Evolutionary conservation across 1,139 yeast genomes (phyloP).

Genomic region (Maudiozyma humilis): DNA sequence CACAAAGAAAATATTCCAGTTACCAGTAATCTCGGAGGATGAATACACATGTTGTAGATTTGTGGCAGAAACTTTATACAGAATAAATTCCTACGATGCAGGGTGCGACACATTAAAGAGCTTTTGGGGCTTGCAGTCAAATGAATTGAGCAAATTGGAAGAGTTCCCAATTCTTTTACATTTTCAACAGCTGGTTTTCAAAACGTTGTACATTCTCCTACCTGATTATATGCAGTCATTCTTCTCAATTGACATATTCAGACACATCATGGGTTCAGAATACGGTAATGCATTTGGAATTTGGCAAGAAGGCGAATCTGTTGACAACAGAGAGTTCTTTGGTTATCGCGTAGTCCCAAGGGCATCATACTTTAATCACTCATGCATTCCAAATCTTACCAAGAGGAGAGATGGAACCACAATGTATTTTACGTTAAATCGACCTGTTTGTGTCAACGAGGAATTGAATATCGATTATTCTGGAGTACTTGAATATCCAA

Average conservation of each 20-base stretch:
- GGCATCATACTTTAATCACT: slow-evolving; percentile 66
- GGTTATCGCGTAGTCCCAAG: slow-evolving; percentile 62
- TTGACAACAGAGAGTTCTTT: slow-evolving; percentile 50
- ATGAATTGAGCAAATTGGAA: slow-evolving; percentile 43
- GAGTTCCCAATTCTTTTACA: slow-evolving; percentile 42
- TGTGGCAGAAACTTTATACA: slow-evolving; percentile 27
- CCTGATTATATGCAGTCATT: slow-evolving; percentile 35
- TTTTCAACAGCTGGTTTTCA: slow-evolving; percentile 45
- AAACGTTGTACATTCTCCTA: slow-evolving; percentile 41
- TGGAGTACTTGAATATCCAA: slow-evolving; percentile 39
- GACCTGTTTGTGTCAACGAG: slow-evolving; percentile 36
- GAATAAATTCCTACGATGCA: slow-evolving; percentile 12
- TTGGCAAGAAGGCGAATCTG: slow-evolving; percentile 43
- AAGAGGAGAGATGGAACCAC: slow-evolving; percentile 33
- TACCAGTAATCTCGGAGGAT: slow-evolving; percentile 33
- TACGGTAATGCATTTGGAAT: slow-evolving; percentile 72
- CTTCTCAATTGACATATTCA: slow-evolving; percentile 37
- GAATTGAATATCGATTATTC: slow-evolving; percentile 61
- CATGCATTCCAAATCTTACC: slow-evolving; percentile 46
- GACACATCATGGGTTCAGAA: slow-evolving; percentile 51
- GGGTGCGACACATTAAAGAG: slow-evolving; percentile 6
- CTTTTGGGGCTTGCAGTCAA: slow-evolving; percentile 47
- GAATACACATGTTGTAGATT: slow-evolving; percentile 37
- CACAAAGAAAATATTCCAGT: slow-evolving; percentile 16
- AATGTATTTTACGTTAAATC: slow-evolving; percentile 33